Evolutionary conservation across 2,329 filamentous ascomycete species (phyloP).

Genomic region (Ophiognomonia clavigignenti-juglandacearum): DNA sequence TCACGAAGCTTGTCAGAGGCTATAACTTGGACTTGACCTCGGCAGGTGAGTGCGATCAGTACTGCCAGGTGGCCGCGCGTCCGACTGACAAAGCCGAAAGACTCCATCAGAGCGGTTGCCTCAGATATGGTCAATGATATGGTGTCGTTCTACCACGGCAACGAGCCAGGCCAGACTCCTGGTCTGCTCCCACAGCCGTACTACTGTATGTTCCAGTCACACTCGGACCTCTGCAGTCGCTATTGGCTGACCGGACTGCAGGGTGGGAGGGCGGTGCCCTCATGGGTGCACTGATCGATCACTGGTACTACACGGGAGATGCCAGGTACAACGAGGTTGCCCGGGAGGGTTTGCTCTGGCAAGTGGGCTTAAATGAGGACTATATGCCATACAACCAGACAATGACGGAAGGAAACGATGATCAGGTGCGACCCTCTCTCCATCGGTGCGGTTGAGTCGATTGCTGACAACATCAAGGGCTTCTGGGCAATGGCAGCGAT

Average conservation of each 20-base stretch:
- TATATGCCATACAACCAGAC: conserved; percentile 72
- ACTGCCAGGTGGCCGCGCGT: too few species aligned
- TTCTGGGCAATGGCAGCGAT: conserved; percentile 67
- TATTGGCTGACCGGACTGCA: conserved; percentile 21
- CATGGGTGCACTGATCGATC: conserved; percentile 68
- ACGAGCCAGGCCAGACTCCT: conserved; percentile 45
- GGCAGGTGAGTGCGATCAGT: background rate
- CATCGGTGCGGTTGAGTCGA: too few species aligned
- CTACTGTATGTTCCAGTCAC: conserved; percentile 39
- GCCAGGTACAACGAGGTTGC: conserved; percentile 64
- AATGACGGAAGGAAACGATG: conserved; percentile 63
- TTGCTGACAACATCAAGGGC: conserved; percentile 27
- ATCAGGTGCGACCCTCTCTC: conserved; percentile 36
- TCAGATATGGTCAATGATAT: conserved; percentile 48
- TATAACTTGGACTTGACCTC: conserved; percentile 7
- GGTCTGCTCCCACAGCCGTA: conserved; percentile 49
- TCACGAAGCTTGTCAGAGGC: background rate
- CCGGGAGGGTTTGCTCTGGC: conserved; percentile 64
- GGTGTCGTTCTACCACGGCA: conserved; percentile 41
- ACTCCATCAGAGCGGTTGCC: conserved; percentile 44
- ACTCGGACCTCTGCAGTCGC: background rate
- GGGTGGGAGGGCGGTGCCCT: conserved; percentile 74
- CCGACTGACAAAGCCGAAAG: conserved; percentile 33
- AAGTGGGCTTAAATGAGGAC: conserved; percentile 64
- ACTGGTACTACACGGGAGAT: conserved; percentile 80